phyloP scores from a whole-genome alignment of 2,329 filamentous ascomycete species.

The Fusarium sp. region DNA sequence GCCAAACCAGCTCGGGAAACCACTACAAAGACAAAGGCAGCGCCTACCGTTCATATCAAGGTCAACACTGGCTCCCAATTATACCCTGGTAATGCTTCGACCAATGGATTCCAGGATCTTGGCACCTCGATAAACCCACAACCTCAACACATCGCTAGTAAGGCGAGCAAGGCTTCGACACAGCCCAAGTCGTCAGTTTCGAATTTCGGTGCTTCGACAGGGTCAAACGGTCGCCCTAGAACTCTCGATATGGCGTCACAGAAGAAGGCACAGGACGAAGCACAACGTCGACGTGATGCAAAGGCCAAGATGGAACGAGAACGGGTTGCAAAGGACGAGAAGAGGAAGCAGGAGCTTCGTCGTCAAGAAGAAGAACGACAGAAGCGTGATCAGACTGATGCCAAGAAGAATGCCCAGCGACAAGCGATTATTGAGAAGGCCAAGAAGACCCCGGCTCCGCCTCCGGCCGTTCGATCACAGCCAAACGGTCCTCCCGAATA shows the following conservation, averaged over 20 bases:
- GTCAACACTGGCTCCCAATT: conserved; percentile 76
- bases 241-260: conserved; percentile 81
- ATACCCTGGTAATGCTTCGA: conserved; percentile 68
- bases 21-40: conserved; percentile 70
- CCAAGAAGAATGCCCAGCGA: conserved; percentile 74
- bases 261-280: conserved; percentile 87
- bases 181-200: conserved; percentile 68
- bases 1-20: conserved; percentile 72
- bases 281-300: conserved; percentile 81
- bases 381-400: conserved; percentile 71
- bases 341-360: conserved; percentile 69
- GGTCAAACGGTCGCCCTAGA: conserved; percentile 75
- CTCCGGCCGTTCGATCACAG: conserved; percentile 69
- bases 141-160: conserved; percentile 66
- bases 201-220: conserved; percentile 69
- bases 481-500: conserved; percentile 65
- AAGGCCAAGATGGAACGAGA: conserved; percentile 87
- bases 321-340: conserved; percentile 76
- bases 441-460: conserved; percentile 73
- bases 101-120: conserved; percentile 67
- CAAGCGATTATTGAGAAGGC: conserved; percentile 73
- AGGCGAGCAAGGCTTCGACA: conserved; percentile 75
- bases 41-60: conserved; percentile 74
- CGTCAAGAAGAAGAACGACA: conserved; percentile 73
- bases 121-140: conserved; percentile 50